Percentiles rank a stretch among this genome's conserved stretches.
Conservation (phyloP, 2,329 filamentous ascomycete species). For the Colletotrichum truncatum region DNA sequence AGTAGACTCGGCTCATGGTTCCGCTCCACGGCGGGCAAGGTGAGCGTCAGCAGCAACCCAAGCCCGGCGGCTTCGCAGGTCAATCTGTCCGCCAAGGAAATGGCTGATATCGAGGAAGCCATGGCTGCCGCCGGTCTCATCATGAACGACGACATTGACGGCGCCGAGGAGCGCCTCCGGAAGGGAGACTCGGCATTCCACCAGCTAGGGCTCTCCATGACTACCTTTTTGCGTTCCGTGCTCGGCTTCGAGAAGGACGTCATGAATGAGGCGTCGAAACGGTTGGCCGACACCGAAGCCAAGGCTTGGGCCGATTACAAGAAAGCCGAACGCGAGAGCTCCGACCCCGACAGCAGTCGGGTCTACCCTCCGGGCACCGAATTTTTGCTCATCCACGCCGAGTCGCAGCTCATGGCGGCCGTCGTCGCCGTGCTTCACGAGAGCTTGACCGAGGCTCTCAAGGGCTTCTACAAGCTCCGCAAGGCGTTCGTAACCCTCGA, state of each 20-base stretch:
- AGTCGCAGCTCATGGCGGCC: slow-evolving; percentile 89
- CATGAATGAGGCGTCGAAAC: slow-evolving; percentile 82
- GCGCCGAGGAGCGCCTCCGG: slow-evolving; percentile 77
- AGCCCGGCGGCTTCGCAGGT: slow-evolving; percentile 40
- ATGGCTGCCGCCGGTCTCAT: slow-evolving; percentile 75
- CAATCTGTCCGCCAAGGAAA: slow-evolving; percentile 51
- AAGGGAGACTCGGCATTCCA: slow-evolving; percentile 88
- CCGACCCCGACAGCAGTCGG: slow-evolving; percentile 37
- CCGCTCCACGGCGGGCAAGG: slow-evolving; percentile 49
- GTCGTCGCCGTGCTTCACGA: slow-evolving; percentile 92
- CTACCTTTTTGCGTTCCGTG: slow-evolving; percentile 85
- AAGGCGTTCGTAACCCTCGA: slow-evolving; percentile 89
- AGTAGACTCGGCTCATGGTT: slow-evolving; percentile 62
- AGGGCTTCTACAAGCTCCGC: slow-evolving; percentile 90
- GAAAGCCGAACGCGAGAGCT: slow-evolving; percentile 64
- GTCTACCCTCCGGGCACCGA: slow-evolving; percentile 88
- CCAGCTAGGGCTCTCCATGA: slow-evolving; percentile 81
- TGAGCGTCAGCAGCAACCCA: slow-evolving; percentile 42
- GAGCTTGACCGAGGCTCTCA: slow-evolving; percentile 89
- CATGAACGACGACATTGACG: slow-evolving; percentile 90
- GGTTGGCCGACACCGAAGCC: slow-evolving; percentile 79
- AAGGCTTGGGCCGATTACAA: slow-evolving; percentile 80
- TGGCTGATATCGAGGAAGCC: slow-evolving; percentile 66
- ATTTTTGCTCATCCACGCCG: slow-evolving; percentile 83
- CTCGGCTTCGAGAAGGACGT: slow-evolving; percentile 92